Percentiles rank a stretch among this genome's conserved stretches.
Conservation (phyloP, 495 filamentous ascomycete species). For the Daldinia decipiens region DNA sequence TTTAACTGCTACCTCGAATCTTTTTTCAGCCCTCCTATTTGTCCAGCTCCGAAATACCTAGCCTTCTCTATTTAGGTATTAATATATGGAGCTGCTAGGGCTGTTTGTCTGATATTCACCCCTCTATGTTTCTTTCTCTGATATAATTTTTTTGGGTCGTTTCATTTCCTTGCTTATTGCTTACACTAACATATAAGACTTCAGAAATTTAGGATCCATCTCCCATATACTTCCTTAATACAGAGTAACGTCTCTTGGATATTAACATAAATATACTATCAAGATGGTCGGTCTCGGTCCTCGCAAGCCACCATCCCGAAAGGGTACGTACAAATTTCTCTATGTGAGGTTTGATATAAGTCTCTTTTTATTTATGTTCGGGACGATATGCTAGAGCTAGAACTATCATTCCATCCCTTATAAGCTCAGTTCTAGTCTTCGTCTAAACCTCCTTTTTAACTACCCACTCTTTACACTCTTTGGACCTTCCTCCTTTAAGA, state of each 20-base stretch:
- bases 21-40: slow-evolving; percentile 14
- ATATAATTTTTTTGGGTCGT: not conserved
- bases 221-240: slow-evolving; percentile 7
- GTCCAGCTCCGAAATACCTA: slow-evolving; percentile 18
- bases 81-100: slow-evolving; percentile 15
- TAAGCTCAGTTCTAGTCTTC: not conserved
- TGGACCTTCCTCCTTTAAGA: slow-evolving; percentile 5
- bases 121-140: slow-evolving; percentile 7
- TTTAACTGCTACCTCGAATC: slow-evolving; percentile 14
- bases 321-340: slow-evolving; percentile 63
- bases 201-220: slow-evolving; percentile 11
- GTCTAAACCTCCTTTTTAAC: not conserved
- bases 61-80: slow-evolving; percentile 23
- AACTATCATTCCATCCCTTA: not conserved
- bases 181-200: slow-evolving; percentile 18
- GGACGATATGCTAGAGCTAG: not conserved
- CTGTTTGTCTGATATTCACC: slow-evolving; percentile 23
- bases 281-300: slow-evolving; percentile 82
- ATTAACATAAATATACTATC: slow-evolving; percentile 36
- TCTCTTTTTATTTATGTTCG: not conserved
- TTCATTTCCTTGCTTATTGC: not conserved
- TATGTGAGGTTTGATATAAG: slow-evolving; percentile 26
- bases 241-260: slow-evolving; percentile 15
- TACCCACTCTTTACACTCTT: slow-evolving; percentile 4
- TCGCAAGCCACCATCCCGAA: slow-evolving; percentile 76